Percentiles rank a stretch among this genome's conserved stretches.
phyloP scores from a whole-genome alignment of 306 rosid species.

The Ammopiptanthus mongolicus region DNA sequence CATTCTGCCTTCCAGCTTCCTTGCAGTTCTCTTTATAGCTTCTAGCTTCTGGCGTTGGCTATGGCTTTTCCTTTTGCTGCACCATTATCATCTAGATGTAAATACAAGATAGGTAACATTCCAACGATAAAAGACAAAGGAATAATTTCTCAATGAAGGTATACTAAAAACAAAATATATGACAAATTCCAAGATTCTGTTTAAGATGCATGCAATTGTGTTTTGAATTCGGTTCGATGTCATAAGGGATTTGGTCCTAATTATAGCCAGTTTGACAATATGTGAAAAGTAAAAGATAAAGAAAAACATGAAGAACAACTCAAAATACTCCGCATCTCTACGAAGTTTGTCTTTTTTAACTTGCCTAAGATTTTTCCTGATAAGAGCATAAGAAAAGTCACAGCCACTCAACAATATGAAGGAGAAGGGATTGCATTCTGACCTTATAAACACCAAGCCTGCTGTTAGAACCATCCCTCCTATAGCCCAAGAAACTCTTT shows the following conservation, averaged over 20 bases:
- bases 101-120: not conserved
- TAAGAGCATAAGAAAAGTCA: not conserved
- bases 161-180: not conserved
- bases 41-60: slow-evolving; percentile 58
- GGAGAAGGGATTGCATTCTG: slow-evolving; percentile 14
- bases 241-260: not conserved
- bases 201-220: not conserved
- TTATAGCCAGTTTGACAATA: not conserved
- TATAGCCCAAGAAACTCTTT: slow-evolving; percentile 87
- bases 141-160: not conserved
- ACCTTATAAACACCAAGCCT: slow-evolving; percentile 76
- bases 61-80: slow-evolving; percentile 41
- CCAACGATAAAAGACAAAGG: not conserved
- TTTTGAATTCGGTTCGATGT: not conserved
- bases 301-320: not conserved
- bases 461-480: slow-evolving; percentile 96
- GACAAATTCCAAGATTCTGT: not conserved
- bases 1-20: slow-evolving; percentile 61
- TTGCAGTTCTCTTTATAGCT: slow-evolving; percentile 57
- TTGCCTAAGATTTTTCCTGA: not conserved
- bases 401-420: not conserved
- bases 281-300: not conserved
- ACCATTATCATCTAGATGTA: not conserved
- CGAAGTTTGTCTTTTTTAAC: not conserved
- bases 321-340: not conserved